Percentiles rank a stretch among this genome's conserved stretches.
Evolutionary conservation across 345 rosid genomes (phyloP).

Genomic region (Firmiana major): DNA sequence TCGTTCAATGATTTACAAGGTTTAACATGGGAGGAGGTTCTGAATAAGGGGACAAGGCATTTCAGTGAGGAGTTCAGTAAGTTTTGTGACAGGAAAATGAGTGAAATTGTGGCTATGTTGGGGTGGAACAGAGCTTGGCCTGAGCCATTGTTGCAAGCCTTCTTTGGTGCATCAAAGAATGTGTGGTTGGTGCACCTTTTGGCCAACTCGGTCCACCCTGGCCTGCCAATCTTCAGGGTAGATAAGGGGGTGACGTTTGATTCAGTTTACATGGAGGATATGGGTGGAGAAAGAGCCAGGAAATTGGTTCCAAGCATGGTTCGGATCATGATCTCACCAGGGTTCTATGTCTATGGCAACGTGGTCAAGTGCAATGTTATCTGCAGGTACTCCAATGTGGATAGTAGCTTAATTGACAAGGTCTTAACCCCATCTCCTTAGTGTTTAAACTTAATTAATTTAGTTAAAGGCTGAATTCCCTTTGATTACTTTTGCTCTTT

Average conservation of each 20-base stretch:
- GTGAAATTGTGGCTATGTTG: conserved; percentile 75
- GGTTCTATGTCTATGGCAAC: conserved; percentile 77
- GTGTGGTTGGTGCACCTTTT: conserved; percentile 87
- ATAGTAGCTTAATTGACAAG: conserved; percentile 14
- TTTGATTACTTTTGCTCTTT: conserved; percentile 2
- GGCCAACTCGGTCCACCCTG: conserved; percentile 91
- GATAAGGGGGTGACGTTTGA: conserved; percentile 60
- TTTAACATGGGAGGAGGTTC: conserved; percentile 83
- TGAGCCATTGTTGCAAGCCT: conserved; percentile 73
- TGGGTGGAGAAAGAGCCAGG: conserved; percentile 56
- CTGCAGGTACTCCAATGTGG: conserved; percentile 54
- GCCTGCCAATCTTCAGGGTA: conserved; percentile 66
- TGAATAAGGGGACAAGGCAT: conserved; percentile 77
- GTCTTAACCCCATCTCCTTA: conserved; percentile 30
- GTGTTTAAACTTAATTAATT: not conserved
- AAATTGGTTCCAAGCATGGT: conserved; percentile 50
- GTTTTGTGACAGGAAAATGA: conserved; percentile 91
- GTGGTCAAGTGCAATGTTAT: conserved; percentile 88
- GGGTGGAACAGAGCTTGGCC: conserved; percentile 90
- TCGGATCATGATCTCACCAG: conserved; percentile 83
- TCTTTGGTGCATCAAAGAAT: conserved; percentile 78
- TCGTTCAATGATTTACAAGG: conserved; percentile 50
- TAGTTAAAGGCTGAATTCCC: not conserved
- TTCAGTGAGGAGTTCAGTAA: conserved; percentile 84
- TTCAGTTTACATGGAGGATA: conserved; percentile 79